phyloP scores from a whole-genome alignment of 345 rosid genomes.

The Boechera retrofracta region DNA sequence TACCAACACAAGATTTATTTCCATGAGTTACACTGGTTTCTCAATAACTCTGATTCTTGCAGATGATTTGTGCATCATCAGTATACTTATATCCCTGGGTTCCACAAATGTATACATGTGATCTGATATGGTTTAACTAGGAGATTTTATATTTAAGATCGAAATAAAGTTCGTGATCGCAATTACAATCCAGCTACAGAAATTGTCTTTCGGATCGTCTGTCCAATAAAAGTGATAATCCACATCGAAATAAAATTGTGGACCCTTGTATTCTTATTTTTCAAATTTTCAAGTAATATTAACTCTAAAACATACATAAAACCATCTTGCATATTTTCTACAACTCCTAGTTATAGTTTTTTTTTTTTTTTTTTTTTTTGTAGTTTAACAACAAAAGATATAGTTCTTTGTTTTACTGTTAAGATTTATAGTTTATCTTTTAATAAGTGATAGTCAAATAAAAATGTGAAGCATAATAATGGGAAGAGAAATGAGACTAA shows the following conservation, averaged over 20 bases:
- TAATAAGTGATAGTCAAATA: neutral
- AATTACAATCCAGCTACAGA: neutral
- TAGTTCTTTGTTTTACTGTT: too few relatives aligned
- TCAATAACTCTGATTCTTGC: constrained; percentile 1
- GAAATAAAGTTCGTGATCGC: neutral
- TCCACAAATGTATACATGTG: neutral
- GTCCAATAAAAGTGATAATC: neutral
- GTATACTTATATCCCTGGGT: neutral
- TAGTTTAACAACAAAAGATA: too few relatives aligned
- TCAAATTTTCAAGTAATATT: neutral
- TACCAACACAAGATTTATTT: constrained; percentile 15
- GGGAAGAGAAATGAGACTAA: too few relatives aligned
- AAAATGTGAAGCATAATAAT: too few relatives aligned
- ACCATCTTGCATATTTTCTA: neutral
- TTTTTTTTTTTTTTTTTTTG: neutral
- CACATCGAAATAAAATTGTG: neutral
- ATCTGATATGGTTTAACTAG: neutral
- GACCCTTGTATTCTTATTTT: neutral
- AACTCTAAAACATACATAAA: neutral
- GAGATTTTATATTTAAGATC: neutral
- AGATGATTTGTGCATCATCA: neutral
- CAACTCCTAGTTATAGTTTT: neutral
- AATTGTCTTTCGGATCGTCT: neutral
- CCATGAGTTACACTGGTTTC: constrained; percentile 14
- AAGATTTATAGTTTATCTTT: neutral